Evolutionary conservation across 2,329 filamentous ascomycete genomes (phyloP).

Genomic region (Penicillium sp.): DNA sequence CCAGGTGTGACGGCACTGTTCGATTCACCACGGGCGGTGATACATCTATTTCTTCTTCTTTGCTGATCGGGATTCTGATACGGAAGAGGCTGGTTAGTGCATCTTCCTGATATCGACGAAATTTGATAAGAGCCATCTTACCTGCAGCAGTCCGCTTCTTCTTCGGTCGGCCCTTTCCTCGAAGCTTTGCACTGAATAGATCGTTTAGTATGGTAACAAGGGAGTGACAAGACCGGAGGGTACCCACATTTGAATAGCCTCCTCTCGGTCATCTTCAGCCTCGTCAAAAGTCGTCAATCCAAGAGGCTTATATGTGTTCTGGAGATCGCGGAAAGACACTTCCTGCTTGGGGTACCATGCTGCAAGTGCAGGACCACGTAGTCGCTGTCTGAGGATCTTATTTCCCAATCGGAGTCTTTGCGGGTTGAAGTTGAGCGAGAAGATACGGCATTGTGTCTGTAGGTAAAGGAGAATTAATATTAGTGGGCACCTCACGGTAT

Average conservation of each 20-base stretch:
- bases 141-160: conserved; percentile 70
- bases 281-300: conserved; percentile 72
- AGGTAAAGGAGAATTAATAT: conserved; percentile 5
- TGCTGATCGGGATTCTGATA: conserved; percentile 24
- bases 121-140: conserved; percentile 19
- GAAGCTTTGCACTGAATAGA: conserved; percentile 63
- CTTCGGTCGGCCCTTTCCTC: conserved; percentile 86
- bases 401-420: conserved; percentile 79
- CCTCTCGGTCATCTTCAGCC: conserved; percentile 74
- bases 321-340: conserved; percentile 71
- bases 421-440: conserved; percentile 89
- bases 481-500: not conserved
- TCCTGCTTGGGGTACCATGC: conserved; percentile 84
- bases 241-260: conserved; percentile 61
- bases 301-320: conserved; percentile 65
- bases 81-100: conserved; percentile 1
- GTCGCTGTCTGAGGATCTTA: conserved; percentile 84
- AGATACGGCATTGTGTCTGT: conserved; percentile 87
- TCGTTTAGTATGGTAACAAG: not conserved
- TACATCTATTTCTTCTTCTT: conserved; percentile 28
- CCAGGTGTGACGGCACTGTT: not conserved
- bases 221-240: not conserved
- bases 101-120: no score
- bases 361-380: conserved; percentile 78
- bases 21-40: not conserved